A percentile compares a stretch with the other conserved stretches of the same genome.
phyloP scores from a whole-genome alignment of 2,329 filamentous ascomycete species.

The Fusarium decemcellulare region DNA sequence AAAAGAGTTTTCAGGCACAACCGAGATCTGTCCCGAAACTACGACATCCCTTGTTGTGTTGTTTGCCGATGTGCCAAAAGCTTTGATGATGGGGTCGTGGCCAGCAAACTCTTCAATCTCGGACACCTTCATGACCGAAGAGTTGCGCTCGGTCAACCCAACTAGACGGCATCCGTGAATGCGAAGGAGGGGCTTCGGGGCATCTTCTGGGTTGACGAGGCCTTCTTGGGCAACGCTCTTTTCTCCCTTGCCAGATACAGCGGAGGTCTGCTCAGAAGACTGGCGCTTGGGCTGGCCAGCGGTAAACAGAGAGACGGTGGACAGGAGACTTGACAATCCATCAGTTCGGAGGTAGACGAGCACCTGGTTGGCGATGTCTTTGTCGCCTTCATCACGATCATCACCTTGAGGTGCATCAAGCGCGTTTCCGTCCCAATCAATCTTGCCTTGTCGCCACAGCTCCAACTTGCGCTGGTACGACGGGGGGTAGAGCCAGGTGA shows the following conservation, averaged over 20 bases:
- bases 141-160: slow-evolving; percentile 90
- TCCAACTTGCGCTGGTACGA: slow-evolving; percentile 66
- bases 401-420: slow-evolving; percentile 4
- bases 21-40: slow-evolving; percentile 83
- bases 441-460: slow-evolving; percentile 80
- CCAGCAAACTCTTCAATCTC: slow-evolving; percentile 81
- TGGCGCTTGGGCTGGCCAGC: slow-evolving; percentile 6
- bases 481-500: slow-evolving; percentile 79
- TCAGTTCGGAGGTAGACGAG: slow-evolving; percentile 43
- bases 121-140: slow-evolving; percentile 92
- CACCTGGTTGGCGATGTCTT: slow-evolving; percentile 19
- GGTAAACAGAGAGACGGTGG: slow-evolving; percentile 32
- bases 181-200: slow-evolving; percentile 5
- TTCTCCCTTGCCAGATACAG: neutral
- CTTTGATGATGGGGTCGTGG: slow-evolving; percentile 88
- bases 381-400: neutral
- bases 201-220: neutral
- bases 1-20: slow-evolving; percentile 83
- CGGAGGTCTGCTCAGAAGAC: neutral
- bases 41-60: slow-evolving; percentile 63
- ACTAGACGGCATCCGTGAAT: slow-evolving; percentile 84
- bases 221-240: neutral
- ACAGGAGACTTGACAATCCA: slow-evolving; percentile 40
- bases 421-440: slow-evolving; percentile 79
- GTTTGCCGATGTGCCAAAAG: slow-evolving; percentile 71